phyloP scores from a whole-genome alignment of 2,329 filamentous ascomycete species.

The Ramularia endophylla region DNA sequence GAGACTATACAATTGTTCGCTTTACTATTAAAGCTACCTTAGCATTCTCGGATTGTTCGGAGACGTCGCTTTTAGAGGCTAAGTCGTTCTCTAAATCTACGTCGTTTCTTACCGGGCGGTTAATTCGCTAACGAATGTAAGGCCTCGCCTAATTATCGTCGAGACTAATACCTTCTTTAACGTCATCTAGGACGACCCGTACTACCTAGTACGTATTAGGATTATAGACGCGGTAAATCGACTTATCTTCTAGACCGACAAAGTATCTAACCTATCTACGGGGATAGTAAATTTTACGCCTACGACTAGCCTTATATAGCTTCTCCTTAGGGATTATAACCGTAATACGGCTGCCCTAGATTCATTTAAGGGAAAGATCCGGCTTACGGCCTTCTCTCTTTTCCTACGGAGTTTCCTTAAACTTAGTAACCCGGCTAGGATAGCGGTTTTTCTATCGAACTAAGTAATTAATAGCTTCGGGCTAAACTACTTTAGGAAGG shows the following conservation, averaged over 20 bases:
- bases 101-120: background rate
- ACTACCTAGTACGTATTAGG: constrained; percentile 1
- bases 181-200: background rate
- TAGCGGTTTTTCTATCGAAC: constrained; percentile 5
- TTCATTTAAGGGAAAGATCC: background rate
- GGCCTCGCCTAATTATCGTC: background rate
- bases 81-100: background rate
- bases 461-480: background rate
- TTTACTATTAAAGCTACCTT: background rate
- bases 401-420: constrained; percentile 5
- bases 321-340: constrained; percentile 2
- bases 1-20: background rate
- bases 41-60: background rate
- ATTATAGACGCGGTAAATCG: constrained; percentile 2
- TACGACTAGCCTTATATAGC: background rate
- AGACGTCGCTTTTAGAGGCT: background rate
- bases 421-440: constrained; percentile 2
- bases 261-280: constrained; percentile 6
- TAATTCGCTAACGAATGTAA: background rate
- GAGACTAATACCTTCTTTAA: background rate
- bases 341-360: constrained; percentile 3
- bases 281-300: background rate
- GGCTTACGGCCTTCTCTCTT: background rate
- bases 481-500: constrained; percentile 1
- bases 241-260: constrained; percentile 3